Evolutionary conservation across 768 basidiomycete species (phyloP).

Genomic region (Lactifluus piperatus): DNA sequence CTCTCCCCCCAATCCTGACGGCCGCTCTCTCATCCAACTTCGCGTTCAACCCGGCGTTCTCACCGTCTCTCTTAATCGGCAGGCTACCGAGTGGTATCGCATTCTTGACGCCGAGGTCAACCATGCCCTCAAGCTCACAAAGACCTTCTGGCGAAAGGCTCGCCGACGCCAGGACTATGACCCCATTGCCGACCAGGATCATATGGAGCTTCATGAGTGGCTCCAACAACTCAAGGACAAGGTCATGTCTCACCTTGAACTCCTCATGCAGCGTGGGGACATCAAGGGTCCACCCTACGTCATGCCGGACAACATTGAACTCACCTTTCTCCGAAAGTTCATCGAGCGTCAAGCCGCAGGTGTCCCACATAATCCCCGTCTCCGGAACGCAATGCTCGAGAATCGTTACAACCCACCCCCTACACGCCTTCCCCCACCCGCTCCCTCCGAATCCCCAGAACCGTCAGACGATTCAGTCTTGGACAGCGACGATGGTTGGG

Average conservation of each 20-base stretch:
- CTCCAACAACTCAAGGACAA: constrained; percentile 82
- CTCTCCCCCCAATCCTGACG: constrained; percentile 61
- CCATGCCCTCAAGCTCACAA: constrained; percentile 73
- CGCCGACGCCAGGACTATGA: constrained; percentile 78
- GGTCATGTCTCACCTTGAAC: constrained; percentile 79
- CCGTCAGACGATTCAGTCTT: constrained; percentile 19
- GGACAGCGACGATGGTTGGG: constrained; percentile 16
- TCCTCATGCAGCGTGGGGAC: constrained; percentile 82
- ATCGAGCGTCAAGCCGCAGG: constrained; percentile 71
- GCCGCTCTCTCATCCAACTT: constrained; percentile 69
- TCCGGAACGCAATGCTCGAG: constrained; percentile 33
- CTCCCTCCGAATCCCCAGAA: constrained; percentile 15
- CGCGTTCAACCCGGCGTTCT: constrained; percentile 79
- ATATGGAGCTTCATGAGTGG: constrained; percentile 87
- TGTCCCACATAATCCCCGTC: constrained; percentile 71
- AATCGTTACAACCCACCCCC: constrained; percentile 7
- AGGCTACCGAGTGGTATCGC: constrained; percentile 78
- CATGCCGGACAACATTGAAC: constrained; percentile 74
- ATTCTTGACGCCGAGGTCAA: constrained; percentile 71
- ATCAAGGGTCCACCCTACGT: constrained; percentile 75
- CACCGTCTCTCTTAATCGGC: constrained; percentile 62
- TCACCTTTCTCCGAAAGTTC: constrained; percentile 73
- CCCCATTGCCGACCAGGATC: constrained; percentile 76
- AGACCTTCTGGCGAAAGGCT: constrained; percentile 76
- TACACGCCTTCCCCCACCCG: constrained; percentile 3